Evolutionary conservation across 495 filamentous ascomycete genomes (phyloP).

Genomic region (Aspergillus nidulans): DNA sequence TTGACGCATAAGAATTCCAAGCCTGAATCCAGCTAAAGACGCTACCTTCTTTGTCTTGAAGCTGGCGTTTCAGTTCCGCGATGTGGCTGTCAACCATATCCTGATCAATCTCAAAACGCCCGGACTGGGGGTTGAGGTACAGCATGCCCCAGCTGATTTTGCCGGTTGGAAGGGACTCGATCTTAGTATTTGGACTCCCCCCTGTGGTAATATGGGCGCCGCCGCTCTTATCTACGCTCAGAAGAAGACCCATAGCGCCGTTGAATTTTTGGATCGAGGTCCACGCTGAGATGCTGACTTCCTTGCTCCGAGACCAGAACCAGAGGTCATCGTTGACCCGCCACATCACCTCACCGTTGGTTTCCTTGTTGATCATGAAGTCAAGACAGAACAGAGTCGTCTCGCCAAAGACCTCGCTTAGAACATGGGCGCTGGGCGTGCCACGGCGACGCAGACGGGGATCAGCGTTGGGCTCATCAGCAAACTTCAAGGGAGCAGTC

Average conservation of each 20-base stretch:
- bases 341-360: conserved; percentile 8
- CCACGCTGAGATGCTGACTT: conserved; percentile 10
- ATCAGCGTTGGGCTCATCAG: conserved; percentile 5
- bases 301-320: conserved; percentile 12
- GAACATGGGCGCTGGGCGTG: conserved; percentile 8
- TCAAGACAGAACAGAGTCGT: conserved; percentile 14
- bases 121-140: conserved; percentile 12
- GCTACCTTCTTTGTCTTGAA: conserved; percentile 5
- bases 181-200: neutral
- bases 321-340: conserved; percentile 15
- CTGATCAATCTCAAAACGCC: conserved; percentile 16
- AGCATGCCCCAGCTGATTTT: conserved; percentile 16
- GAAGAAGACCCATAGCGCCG: conserved; percentile 6
- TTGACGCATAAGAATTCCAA: conserved; percentile 14
- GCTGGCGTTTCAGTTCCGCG: conserved; percentile 5
- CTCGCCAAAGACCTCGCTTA: conserved; percentile 16
- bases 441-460: conserved; percentile 11
- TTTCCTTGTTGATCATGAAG: conserved; percentile 12
- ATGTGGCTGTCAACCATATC: conserved; percentile 10
- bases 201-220: neutral
- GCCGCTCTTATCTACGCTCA: conserved; percentile 1
- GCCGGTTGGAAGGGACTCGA: conserved; percentile 6
- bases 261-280: conserved; percentile 8
- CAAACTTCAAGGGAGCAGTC: conserved; percentile 6
- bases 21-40: conserved; percentile 16